These are phyloP conservation scores for Yarrowia sp. DNA, from an alignment of 805 yeast genomes.

Conservation along the genomic window DNA sequence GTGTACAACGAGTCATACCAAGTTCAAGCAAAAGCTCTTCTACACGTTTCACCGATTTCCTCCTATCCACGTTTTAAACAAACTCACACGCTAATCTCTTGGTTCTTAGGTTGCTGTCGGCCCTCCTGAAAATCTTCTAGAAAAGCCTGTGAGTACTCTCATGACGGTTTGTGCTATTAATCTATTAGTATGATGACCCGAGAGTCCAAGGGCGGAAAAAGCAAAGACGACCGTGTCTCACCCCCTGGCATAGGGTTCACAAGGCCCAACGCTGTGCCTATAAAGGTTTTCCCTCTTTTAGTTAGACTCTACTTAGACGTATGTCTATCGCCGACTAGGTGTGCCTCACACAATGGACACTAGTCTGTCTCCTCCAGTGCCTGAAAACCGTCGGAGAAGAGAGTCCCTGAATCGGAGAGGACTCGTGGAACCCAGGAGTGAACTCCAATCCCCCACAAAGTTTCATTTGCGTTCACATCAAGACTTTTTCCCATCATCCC, in stretches of 20 bases:
- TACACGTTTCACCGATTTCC: no score
- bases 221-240: neutral
- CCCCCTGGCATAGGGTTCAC: neutral
- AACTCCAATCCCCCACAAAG: neutral
- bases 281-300: slow-evolving; percentile 17
- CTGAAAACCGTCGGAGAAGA: neutral
- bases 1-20: no score
- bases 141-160: neutral
- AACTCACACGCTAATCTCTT: no score
- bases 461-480: neutral
- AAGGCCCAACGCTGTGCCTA: neutral
- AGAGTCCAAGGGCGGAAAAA: neutral
- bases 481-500: neutral
- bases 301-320: slow-evolving; percentile 2
- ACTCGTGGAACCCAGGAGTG: neutral
- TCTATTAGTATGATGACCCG: no score
- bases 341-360: no score
- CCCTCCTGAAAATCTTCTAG: slow-evolving; percentile 21
- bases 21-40: no score
- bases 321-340: neutral
- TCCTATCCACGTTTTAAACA: no score
- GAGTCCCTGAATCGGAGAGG: neutral
- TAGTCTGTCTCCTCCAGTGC: no score
- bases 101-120: slow-evolving; percentile 1
- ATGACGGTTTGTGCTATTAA: neutral